Evolutionary conservation across 2,329 filamentous ascomycete species (phyloP), one percentile per base, ranked within the genome.

Genomic region (Teratosphaeria epicoccoides): DNA sequence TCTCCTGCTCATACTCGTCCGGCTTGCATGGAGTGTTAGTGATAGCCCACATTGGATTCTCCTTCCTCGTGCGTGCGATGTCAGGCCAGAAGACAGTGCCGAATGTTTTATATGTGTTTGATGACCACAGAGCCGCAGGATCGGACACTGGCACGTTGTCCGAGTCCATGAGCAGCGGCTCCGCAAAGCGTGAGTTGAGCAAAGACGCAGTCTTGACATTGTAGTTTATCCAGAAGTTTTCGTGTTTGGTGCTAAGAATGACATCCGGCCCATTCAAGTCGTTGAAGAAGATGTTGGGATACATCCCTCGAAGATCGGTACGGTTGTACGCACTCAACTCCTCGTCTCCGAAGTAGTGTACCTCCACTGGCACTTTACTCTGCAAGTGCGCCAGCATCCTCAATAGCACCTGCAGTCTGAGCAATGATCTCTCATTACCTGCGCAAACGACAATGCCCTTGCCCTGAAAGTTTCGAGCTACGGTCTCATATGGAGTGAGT

Each of bases 1-100:
- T 63, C 50, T 70, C 66, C 24, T 57, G 57, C 51, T 68, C 67
- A 50, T 68, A 69, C 50, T 69, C 67, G 51, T 68, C 57, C 57
- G 64, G 63, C 20, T 60, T 59, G 49, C 66, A 70, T 6, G 52
- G n/a, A 6, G 67, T 68, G 56, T 69, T 68, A 7, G 65, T 67
- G 53, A 68, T 68, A 43, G 64, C 59, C 63, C 66, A 68, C 25
- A 63, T 60, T 0, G 62, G 62, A 45, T 64, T 62, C 14, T 63
- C 53, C 12, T 52, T 49, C n/a, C 61, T 60, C 5, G 66, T 68
- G 12, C 67, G 66, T 20, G 66, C 60, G 50, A 68, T 67, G 49
- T 70, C 68, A 12, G 67, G 68, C 66, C 66, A 70, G 57, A 70
- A 69, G 22, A 69, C 49, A 11, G 63, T 64, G 49, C 65, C 66